These are phyloP conservation scores for Diplodia seriata DNA, from an alignment of 2,329 filamentous ascomycete species.

Conservation along the genomic window DNA sequence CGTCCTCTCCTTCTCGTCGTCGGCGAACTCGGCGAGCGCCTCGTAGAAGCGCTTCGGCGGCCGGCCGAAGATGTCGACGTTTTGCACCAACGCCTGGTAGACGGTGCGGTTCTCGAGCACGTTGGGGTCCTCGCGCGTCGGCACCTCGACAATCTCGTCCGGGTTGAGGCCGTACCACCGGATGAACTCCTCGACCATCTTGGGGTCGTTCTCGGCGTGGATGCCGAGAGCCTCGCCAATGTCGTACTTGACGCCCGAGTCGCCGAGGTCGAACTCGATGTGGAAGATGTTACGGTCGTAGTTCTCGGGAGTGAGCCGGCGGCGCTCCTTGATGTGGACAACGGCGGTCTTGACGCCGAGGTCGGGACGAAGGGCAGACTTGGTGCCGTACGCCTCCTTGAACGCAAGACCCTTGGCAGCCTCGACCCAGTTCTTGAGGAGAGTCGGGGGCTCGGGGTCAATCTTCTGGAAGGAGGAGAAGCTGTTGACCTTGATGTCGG, in stretches of 20 bases:
- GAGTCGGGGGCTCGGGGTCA: slow-evolving; percentile 70
- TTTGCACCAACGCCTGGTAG: slow-evolving; percentile 89
- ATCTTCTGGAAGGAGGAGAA: slow-evolving; percentile 81
- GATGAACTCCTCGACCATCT: slow-evolving; percentile 84
- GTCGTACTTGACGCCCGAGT: slow-evolving; percentile 91
- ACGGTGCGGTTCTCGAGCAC: slow-evolving; percentile 87
- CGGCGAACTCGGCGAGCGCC: slow-evolving; percentile 82
- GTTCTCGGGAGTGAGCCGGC: slow-evolving; percentile 81
- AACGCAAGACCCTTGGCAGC: slow-evolving; percentile 88
- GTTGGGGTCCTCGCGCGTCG: slow-evolving; percentile 76
- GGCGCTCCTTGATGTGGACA: slow-evolving; percentile 93
- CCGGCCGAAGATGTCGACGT: slow-evolving; percentile 95
- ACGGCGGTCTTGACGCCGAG: slow-evolving; percentile 83
- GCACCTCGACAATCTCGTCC: slow-evolving; percentile 87
- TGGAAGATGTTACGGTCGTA: slow-evolving; percentile 99
- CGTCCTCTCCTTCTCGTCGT: slow-evolving; percentile 81
- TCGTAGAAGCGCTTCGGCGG: slow-evolving; percentile 99
- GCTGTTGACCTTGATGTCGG: slow-evolving; percentile 76
- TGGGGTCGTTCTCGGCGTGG: slow-evolving; percentile 89
- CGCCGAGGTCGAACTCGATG: slow-evolving; percentile 95
- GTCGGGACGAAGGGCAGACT: slow-evolving; percentile 79
- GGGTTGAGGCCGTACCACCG: slow-evolving; percentile 84
- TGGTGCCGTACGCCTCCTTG: slow-evolving; percentile 89
- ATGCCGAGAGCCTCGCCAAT: slow-evolving; percentile 97
- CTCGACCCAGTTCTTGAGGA: slow-evolving; percentile 79